Percentiles rank a stretch among this genome's conserved stretches.
These are phyloP conservation scores for Fusarium udum DNA, from an alignment of 2,329 filamentous ascomycete species.

Conservation along the genomic window DNA sequence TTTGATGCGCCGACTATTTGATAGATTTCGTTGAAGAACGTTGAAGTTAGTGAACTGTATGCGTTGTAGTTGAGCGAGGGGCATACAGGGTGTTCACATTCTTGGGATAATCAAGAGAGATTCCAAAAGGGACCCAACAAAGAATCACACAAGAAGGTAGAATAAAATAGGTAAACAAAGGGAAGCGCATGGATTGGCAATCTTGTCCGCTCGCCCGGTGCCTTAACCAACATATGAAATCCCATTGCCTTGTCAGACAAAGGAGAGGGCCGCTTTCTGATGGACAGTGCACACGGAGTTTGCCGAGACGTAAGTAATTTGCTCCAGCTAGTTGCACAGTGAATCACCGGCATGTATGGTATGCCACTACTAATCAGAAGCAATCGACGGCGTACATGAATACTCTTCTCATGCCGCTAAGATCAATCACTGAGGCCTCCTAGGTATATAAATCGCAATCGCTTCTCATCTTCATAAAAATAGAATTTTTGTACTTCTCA, in stretches of 20 bases:
- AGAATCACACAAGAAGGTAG: fast-evolving
- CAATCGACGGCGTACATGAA: too few relatives aligned
- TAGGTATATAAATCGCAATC: not conserved
- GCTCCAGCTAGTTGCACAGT: too few relatives aligned
- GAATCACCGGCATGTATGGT: not conserved
- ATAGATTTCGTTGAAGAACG: fast-evolving
- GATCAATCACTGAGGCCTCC: not conserved
- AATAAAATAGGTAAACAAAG: fast-evolving
- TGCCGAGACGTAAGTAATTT: fast-evolving
- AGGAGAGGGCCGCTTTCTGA: too few relatives aligned
- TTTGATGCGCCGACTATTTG: fast-evolving
- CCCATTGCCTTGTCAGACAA: not conserved
- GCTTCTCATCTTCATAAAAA: not conserved
- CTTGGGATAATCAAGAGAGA: fast-evolving
- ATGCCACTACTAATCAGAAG: not conserved
- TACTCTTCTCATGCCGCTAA: fast-evolving
- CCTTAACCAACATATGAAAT: fast-evolving
- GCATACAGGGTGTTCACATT: fast-evolving
- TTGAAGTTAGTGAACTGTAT: too few relatives aligned
- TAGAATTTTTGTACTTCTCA: fast-evolving
- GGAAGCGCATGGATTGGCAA: fast-evolving
- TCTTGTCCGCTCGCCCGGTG: fast-evolving
- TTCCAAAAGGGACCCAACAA: fast-evolving
- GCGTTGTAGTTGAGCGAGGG: fast-evolving
- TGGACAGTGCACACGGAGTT: not conserved